Base-by-base conservation (phyloP, 352 stramenopile genomes). In the Globisporangium barbulae region DNA sequence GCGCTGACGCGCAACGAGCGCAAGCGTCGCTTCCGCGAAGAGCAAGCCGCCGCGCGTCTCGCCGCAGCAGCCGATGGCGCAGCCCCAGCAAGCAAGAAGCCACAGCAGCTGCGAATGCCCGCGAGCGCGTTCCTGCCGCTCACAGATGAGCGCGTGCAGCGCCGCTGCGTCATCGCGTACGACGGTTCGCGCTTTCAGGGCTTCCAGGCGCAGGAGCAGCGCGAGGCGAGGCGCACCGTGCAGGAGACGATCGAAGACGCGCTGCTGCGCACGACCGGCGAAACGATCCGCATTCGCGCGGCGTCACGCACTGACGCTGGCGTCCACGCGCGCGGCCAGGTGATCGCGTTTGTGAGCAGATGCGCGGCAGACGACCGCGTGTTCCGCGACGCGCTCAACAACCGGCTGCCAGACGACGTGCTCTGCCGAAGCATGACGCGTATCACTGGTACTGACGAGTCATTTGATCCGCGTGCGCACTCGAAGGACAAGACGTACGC, bases 281-380 rank as follows among this genome's bases (percentile, higher is more conserved):
- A 93, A 65, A 66, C 37, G 15, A 55, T 95, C 21, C 83, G 85
- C 57, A 75, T 98, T 25, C 78, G 93, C 21, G 95, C 85, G 59
- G 90, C 93, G 19, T 93, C 89, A 28, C 84, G 96, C 28, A 99
- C 96, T 0, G 96, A 99, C 78, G 79, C 84, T 9, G 93, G 93
- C 25, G 96, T 99, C 21, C 93, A 98, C 73, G 90, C 93, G 3
- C 60, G 83, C 4, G 93, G 92, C 33, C 93, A 98, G 68, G 90
- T 96, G 13, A 63, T 97, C 54, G 88, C 95, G 66, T 97, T 98
- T 64, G 69, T 85, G 61, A 91, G 97, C 64, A 66, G 66, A 0
- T 95, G 88, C 57, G 53, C 25, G 5, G 70, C 67, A 39, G 57
- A 73, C 10, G 79, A 89, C 60, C 48, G 65, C 47, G 65, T 64